phyloP scores from a whole-genome alignment of 495 filamentous ascomycete species.

The Hypoxylon crocopeplum region DNA sequence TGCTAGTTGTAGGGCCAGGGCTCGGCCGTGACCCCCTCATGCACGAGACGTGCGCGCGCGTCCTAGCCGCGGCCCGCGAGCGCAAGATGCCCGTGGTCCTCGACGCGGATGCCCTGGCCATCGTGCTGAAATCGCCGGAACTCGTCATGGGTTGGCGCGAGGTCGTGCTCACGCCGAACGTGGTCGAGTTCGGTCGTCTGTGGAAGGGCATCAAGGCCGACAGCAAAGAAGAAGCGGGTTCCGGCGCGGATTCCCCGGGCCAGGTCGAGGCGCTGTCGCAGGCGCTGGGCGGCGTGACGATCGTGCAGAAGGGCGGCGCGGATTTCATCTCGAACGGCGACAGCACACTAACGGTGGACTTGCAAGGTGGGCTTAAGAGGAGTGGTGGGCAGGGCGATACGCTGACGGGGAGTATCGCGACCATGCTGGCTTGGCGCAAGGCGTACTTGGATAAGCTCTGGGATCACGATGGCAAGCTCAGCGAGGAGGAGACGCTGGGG shows the following conservation, averaged over 20 bases:
- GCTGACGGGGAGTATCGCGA: slow-evolving; percentile 86
- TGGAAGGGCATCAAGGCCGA: slow-evolving; percentile 71
- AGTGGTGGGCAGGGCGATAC: slow-evolving; percentile 97
- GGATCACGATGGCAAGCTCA: slow-evolving; percentile 69
- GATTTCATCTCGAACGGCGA: slow-evolving; percentile 88
- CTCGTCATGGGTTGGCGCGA: slow-evolving; percentile 80
- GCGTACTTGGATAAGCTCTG: slow-evolving; percentile 85
- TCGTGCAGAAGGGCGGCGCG: slow-evolving; percentile 86
- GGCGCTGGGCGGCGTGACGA: slow-evolving; percentile 85
- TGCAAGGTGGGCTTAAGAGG: slow-evolving; percentile 82
- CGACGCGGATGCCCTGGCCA: slow-evolving; percentile 86
- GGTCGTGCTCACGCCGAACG: slow-evolving; percentile 93
- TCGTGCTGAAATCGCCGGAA: slow-evolving; percentile 77
- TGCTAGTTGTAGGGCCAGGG: slow-evolving; percentile 93
- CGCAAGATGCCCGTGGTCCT: slow-evolving; percentile 80
- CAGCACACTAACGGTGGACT: slow-evolving; percentile 73
- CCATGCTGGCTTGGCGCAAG: slow-evolving; percentile 83
- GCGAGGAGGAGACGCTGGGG: slow-evolving; percentile 69
- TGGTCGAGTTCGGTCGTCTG: slow-evolving; percentile 87
- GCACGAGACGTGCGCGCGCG: slow-evolving; percentile 80
- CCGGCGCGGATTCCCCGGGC: slow-evolving; percentile 55
- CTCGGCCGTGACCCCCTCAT: slow-evolving; percentile 89
- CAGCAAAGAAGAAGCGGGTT: slow-evolving; percentile 44
- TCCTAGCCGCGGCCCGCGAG: slow-evolving; percentile 81
- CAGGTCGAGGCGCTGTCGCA: slow-evolving; percentile 75